Evolutionary conservation across 2,329 filamentous ascomycete genomes (phyloP), one percentile per base, ranked within the genome.

Genomic region (Diaporthe sp.): DNA sequence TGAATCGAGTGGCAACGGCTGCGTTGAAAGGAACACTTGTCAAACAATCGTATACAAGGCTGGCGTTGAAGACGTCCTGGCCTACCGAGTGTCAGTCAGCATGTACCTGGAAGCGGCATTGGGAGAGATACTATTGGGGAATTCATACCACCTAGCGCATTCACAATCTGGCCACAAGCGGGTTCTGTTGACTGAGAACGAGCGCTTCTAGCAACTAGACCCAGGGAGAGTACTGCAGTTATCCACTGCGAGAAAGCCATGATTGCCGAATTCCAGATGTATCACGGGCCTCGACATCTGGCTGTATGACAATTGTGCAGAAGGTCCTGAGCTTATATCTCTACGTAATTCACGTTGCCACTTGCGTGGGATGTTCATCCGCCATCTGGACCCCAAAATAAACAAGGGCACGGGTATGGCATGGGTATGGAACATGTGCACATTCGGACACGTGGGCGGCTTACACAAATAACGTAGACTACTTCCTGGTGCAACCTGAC

Each of bases 61-160:
- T 63, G n/a, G 60, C 60, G n/a, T 63, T 44, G n/a, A 63, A 63
- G 13, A 63, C 9, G 15, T 63, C 60, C 60, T 63, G 60, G 39
- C n/a, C 60, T 63, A 10, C 22, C 10, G 0, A 9, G 12, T 25
- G 58, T 61, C 58, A 61, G 37, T 61, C 37, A 61, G 37, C 31
- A 22, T 5, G 37, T 28, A 17, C 22, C 1, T 25, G 6, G 7
- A 8, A 13, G 20, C 6, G 22, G 22, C n/a, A 15, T 0, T 42
- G 6, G 5, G 12, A 39, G 25, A 42, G 0, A 25, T 9, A 20
- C 25, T 0, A 4, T 8, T 5, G 25, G 25, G 39, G 12, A 3
- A 1, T 12, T 12, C 60, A 47, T 63, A 63, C 60, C 60, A 28
- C 22, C 60, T 25, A 63, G 20, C n/a, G 39, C 60, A 42, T 63